A percentile compares a stretch with the other conserved stretches of the same genome.
phyloP scores from a whole-genome alignment of 73 alveolate species.

The Effrenium voratum region DNA sequence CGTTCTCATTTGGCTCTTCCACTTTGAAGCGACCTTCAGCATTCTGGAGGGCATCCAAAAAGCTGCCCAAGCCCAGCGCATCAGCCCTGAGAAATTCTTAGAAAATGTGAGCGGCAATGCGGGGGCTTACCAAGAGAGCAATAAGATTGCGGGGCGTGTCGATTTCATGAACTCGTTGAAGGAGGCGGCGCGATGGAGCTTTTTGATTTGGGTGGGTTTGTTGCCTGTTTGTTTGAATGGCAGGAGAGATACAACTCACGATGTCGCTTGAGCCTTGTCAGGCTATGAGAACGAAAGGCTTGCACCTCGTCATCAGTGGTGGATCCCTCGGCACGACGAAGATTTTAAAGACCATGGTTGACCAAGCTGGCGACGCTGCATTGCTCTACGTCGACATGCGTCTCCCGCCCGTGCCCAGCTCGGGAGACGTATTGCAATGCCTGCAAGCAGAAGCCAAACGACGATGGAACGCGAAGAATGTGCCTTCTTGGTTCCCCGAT shows the following conservation, averaged over 20 bases:
- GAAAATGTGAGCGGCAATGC: background rate
- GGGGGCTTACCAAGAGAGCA: background rate
- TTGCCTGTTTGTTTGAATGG: constrained; percentile 5
- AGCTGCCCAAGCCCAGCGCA: background rate
- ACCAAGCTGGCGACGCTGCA: background rate
- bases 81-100: background rate
- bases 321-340: background rate
- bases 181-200: constrained; percentile 26
- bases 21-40: background rate
- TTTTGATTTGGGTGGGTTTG: background rate
- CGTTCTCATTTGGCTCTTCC: background rate
- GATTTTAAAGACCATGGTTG: background rate
- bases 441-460: background rate
- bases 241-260: background rate
- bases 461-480: too few relatives aligned
- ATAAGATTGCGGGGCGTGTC: background rate
- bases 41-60: background rate
- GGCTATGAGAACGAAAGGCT: background rate
- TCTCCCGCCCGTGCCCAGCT: background rate
- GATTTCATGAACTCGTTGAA: background rate
- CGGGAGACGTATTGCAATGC: background rate
- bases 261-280: background rate
- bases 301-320: background rate
- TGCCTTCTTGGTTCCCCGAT: too few relatives aligned
- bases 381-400: background rate